Conservation (phyloP, 2,329 filamentous ascomycete genomes). For the Aspergillus floridensis region DNA sequence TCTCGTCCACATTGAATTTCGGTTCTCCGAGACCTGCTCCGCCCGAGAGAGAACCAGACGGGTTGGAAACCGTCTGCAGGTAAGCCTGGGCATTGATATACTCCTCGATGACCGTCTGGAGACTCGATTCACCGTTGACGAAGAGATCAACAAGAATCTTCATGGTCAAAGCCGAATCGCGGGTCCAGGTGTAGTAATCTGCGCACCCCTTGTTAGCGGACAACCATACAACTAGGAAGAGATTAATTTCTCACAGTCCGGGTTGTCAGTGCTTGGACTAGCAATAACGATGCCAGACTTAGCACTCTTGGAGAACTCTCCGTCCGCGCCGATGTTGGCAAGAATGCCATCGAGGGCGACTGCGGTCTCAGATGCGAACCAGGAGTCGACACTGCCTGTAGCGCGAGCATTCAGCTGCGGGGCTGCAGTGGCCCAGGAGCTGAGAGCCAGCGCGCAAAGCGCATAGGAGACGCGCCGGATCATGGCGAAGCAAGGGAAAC, state of each 20-base stretch:
- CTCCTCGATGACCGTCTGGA: conserved; percentile 63
- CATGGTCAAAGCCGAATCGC: conserved; percentile 69
- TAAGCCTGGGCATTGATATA: conserved; percentile 67
- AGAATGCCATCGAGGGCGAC: conserved; percentile 12
- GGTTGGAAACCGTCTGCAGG: conserved; percentile 67
- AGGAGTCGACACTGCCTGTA: conserved; percentile 8
- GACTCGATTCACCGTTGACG: conserved; percentile 55
- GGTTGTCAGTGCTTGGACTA: conserved; percentile 33
- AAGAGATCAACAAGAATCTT: conserved; percentile 69
- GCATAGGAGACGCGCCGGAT: background rate
- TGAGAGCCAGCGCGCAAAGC: background rate
- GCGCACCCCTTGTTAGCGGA: background rate
- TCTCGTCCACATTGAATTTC: conserved; percentile 67
- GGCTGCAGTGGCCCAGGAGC: background rate
- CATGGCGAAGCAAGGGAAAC: background rate
- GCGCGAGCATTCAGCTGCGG: background rate
- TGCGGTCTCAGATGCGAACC: conserved; percentile 5
- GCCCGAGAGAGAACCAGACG: conserved; percentile 57
- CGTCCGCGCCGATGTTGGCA: conserved; percentile 13
- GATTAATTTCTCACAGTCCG: conserved; percentile 49
- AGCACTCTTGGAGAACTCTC: conserved; percentile 8
- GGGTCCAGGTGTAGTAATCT: conserved; percentile 79
- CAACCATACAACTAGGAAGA: conserved; percentile 10
- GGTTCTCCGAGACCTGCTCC: conserved; percentile 63
- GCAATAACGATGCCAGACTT: conserved; percentile 13